Conservation (phyloP, 345 rosid species). For the Passiflora organensis region DNA sequence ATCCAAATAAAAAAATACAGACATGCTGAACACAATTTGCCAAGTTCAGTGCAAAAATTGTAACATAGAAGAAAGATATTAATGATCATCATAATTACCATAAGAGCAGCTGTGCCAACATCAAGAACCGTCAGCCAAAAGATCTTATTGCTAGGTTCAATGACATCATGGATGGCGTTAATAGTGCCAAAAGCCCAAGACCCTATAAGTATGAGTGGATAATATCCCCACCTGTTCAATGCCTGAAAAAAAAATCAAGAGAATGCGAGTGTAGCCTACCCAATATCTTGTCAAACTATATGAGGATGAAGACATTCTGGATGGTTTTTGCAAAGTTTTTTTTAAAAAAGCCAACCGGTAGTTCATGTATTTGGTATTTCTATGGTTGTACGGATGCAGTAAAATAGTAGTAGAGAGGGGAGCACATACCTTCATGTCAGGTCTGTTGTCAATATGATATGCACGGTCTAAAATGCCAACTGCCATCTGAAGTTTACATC, state of each 20-base stretch:
- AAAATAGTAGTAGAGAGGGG: neutral
- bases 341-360: too few relatives aligned
- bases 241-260: conserved; percentile 60
- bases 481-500: conserved; percentile 61
- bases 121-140: conserved; percentile 95
- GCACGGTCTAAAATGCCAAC: conserved; percentile 81
- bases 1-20: conserved; percentile 6
- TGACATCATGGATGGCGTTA: conserved; percentile 73
- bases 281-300: too few relatives aligned
- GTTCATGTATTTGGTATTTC: too few relatives aligned
- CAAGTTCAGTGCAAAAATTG: neutral
- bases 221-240: conserved; percentile 91
- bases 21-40: neutral
- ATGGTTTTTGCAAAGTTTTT: too few relatives aligned
- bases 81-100: conserved; percentile 47
- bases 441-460: conserved; percentile 55
- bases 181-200: conserved; percentile 95
- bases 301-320: too few relatives aligned
- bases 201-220: conserved; percentile 89
- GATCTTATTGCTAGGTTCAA: conserved; percentile 73
- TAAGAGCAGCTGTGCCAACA: conserved; percentile 84
- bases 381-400: too few relatives aligned
- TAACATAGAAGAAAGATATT: neutral
- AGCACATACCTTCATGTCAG: conserved; percentile 64
- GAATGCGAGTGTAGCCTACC: too few relatives aligned